These are phyloP conservation scores for Cercospora zeae-maydis DNA, from an alignment of 2,329 filamentous ascomycete species.

Conservation along the genomic window DNA sequence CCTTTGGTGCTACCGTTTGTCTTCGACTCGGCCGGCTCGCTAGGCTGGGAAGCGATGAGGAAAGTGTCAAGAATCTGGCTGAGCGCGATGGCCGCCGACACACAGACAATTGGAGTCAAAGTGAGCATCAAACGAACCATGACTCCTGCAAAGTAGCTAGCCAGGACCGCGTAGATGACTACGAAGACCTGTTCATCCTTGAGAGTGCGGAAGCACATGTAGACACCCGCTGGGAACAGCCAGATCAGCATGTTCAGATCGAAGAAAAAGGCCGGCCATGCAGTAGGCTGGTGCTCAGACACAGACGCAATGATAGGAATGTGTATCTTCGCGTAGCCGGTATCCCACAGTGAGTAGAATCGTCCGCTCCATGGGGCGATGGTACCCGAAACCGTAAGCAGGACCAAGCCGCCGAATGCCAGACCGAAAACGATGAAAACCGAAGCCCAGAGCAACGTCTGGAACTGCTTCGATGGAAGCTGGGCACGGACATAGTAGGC, in stretches of 20 bases:
- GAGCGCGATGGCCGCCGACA: constrained; percentile 82
- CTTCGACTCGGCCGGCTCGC: constrained; percentile 38
- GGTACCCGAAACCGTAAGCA: constrained; percentile 79
- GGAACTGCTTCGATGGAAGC: constrained; percentile 88
- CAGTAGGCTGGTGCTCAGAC: constrained; percentile 97
- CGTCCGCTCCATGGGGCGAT: constrained; percentile 97
- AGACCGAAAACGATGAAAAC: constrained; percentile 71
- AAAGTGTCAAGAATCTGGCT: constrained; percentile 89
- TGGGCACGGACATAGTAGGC: constrained; percentile 87
- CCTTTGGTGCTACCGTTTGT: constrained; percentile 42
- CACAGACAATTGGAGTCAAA: constrained; percentile 91
- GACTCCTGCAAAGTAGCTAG: constrained; percentile 97
- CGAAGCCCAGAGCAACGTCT: constrained; percentile 76
- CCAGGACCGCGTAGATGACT: constrained; percentile 93
- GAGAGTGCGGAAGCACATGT: constrained; percentile 93
- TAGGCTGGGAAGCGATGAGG: constrained; percentile 63
- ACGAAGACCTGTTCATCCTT: constrained; percentile 97
- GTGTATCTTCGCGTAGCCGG: constrained; percentile 96
- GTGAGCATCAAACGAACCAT: constrained; percentile 99
- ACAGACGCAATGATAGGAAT: constrained; percentile 99
- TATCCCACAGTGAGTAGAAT: constrained; percentile 99
- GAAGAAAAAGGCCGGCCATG: constrained; percentile 99
- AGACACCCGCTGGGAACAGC: constrained; percentile 97
- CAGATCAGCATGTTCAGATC: constrained; percentile 97
- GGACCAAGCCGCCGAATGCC: constrained; percentile 70